phyloP scores from a whole-genome alignment of 2,329 filamentous ascomycete genomes.

The Verticillium isaacii region DNA sequence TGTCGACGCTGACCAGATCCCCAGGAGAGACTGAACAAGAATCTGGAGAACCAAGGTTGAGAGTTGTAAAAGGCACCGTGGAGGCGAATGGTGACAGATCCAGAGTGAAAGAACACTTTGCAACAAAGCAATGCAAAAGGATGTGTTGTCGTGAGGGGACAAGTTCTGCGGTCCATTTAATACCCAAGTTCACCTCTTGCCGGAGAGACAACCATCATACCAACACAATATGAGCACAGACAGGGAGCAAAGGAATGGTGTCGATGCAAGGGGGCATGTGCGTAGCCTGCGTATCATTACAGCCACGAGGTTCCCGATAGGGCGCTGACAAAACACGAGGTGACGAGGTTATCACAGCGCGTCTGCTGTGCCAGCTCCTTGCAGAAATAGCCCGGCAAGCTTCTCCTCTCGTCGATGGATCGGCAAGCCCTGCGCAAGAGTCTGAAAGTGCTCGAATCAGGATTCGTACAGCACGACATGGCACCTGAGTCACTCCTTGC shows the following conservation, averaged over 20 bases:
- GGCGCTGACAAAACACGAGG: neutral
- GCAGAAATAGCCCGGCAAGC: neutral
- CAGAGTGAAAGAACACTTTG: neutral
- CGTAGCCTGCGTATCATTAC: neutral
- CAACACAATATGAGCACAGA: neutral
- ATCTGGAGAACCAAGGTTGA: neutral
- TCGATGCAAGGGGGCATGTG: neutral
- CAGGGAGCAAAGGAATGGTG: neutral
- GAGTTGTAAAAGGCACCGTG: neutral
- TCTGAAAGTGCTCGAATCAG: neutral
- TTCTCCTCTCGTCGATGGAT: neutral
- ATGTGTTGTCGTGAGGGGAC: neutral
- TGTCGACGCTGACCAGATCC: neutral
- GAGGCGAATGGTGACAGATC: neutral
- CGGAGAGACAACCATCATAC: neutral
- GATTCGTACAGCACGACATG: neutral
- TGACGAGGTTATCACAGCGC: neutral
- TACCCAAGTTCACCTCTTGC: neutral
- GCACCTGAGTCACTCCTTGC: neutral
- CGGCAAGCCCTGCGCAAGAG: neutral
- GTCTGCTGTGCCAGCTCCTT: neutral
- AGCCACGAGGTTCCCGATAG: neutral
- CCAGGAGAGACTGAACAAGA: neutral
- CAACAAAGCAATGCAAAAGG: neutral
- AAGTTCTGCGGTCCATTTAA: neutral